Evolutionary conservation across 371 early-diverging fungal species (phyloP).

Genomic region (Vairimorpha necatrix): DNA sequence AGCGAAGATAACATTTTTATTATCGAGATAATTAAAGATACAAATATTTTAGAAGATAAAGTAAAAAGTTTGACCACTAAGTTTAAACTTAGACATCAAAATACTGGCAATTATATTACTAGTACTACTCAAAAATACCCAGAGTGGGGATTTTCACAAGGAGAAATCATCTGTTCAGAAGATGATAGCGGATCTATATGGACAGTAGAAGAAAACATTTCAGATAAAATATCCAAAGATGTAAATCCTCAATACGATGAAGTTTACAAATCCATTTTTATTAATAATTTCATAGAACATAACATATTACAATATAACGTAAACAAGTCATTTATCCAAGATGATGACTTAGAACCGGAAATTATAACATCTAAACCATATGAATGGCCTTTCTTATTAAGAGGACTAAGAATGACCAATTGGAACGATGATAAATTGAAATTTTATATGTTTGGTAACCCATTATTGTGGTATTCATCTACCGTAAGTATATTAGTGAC

Average conservation of each 20-base stretch:
- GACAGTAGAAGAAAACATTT: conserved; percentile 83
- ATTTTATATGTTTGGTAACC: conserved; percentile 88
- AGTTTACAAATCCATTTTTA: conserved; percentile 67
- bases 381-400: conserved; percentile 83
- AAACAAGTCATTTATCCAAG: conserved; percentile 91
- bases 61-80: conserved; percentile 73
- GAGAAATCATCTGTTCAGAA: conserved; percentile 80
- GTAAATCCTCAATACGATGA: conserved; percentile 41
- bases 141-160: conserved; percentile 93
- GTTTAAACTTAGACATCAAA: conserved; percentile 75
- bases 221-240: conserved; percentile 44
- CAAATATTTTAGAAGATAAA: conserved; percentile 47
- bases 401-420: conserved; percentile 88
- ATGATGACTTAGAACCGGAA: conserved; percentile 82
- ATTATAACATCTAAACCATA: conserved; percentile 75
- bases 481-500: conserved; percentile 67
- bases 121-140: conserved; percentile 76
- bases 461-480: conserved; percentile 83
- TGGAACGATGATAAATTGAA: conserved; percentile 83
- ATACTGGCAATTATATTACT: conserved; percentile 75
- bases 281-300: conserved; percentile 78
- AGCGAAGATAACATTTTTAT: conserved; percentile 45
- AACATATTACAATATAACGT: conserved; percentile 92
- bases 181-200: conserved; percentile 72
- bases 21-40: conserved; percentile 47